Conservation (phyloP, 179 eudicot genomes). For the Beta macrorhiza region DNA sequence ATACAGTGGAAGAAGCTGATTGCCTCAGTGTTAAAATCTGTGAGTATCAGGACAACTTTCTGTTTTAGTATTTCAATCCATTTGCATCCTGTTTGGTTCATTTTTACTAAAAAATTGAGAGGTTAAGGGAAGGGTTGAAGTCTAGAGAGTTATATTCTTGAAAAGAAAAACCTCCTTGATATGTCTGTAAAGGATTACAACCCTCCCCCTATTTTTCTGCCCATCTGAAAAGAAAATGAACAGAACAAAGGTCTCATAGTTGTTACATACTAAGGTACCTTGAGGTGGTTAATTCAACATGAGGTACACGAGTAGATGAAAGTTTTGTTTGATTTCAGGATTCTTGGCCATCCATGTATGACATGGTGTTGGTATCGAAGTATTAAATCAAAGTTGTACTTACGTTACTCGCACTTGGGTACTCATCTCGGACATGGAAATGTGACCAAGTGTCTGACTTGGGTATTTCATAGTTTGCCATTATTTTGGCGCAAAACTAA, state of each 20-base stretch:
- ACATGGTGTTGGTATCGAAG: neutral
- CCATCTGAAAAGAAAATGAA: neutral
- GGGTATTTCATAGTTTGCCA: too few species aligned
- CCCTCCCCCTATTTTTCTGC: neutral
- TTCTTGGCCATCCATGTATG: neutral
- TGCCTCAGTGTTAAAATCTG: slow-evolving; percentile 61
- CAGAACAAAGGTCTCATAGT: neutral
- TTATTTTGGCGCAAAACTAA: too few species aligned
- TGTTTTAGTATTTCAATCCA: neutral
- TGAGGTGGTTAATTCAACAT: neutral
- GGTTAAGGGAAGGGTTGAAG: neutral
- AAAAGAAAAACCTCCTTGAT: neutral
- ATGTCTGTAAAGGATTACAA: neutral
- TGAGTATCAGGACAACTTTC: slow-evolving; percentile 32
- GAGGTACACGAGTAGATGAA: neutral
- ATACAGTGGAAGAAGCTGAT: slow-evolving; percentile 91
- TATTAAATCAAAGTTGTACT: neutral
- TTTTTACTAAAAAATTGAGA: neutral
- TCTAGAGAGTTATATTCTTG: neutral
- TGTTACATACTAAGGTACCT: neutral
- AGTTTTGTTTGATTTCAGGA: neutral
- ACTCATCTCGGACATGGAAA: too few species aligned
- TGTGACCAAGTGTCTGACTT: too few species aligned
- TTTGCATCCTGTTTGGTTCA: neutral
- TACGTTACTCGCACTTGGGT: too few species aligned